Percentiles rank a stretch among this genome's conserved stretches.
These are phyloP conservation scores for Taphrina communis DNA, from an alignment of 1,139 yeast species.

Conservation along the genomic window DNA sequence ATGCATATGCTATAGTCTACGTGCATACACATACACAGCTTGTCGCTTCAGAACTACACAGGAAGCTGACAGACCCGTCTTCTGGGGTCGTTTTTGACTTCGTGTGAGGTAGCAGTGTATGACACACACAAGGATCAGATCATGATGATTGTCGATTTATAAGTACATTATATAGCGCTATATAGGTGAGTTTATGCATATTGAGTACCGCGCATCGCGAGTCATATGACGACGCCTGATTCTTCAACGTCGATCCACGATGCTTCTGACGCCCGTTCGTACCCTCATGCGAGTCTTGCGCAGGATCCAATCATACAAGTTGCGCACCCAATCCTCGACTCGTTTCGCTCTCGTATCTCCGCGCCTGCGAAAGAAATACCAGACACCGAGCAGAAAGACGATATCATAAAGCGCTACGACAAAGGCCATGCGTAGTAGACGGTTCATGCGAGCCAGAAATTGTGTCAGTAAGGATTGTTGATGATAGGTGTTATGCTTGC, in stretches of 20 bases:
- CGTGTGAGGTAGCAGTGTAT: background rate
- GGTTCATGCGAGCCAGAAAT: constrained; percentile 6
- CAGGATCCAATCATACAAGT: constrained; percentile 18
- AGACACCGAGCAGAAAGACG: constrained; percentile 17
- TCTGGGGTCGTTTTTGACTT: no score
- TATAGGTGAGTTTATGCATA: no score
- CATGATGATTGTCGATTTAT: background rate
- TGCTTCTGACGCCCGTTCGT: constrained; percentile 29
- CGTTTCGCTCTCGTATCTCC: constrained; percentile 31
- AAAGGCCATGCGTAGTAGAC: constrained; percentile 11
- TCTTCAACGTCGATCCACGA: constrained; percentile 24
- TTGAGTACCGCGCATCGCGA: no score
- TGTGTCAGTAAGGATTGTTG: constrained; percentile 20
- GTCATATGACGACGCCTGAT: no score
- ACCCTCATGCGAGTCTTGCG: constrained; percentile 19
- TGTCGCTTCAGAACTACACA: no score
- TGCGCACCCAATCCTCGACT: constrained; percentile 30
- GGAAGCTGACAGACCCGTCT: no score
- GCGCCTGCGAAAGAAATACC: constrained; percentile 28
- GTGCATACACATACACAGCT: background rate
- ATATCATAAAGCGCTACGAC: constrained; percentile 29
- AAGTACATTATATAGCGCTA: constrained; percentile 9
- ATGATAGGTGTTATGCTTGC: constrained; percentile 17
- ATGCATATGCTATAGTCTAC: no score
- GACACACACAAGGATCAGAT: background rate